These are phyloP conservation scores for Phytomonas francai DNA, from an alignment of 208 protist genomes.

Conservation along the genomic window DNA sequence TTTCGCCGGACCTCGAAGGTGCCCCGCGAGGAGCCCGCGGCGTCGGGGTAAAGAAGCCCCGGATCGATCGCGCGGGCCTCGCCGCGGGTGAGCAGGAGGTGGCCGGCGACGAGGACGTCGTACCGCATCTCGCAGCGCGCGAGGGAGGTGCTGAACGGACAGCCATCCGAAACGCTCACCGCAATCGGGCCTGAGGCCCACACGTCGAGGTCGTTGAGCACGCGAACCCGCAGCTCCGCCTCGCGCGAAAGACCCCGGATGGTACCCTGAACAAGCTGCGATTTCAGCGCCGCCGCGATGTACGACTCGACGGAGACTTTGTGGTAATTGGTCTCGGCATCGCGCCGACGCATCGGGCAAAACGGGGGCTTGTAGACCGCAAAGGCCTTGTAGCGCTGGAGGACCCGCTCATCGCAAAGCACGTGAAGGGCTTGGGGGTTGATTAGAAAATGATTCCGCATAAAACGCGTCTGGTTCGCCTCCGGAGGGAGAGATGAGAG, in stretches of 20 bases:
- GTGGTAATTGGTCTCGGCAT: constrained; percentile 70
- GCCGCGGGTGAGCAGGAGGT: constrained; percentile 29
- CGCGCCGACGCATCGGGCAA: constrained; percentile 73
- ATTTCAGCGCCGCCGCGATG: constrained; percentile 50
- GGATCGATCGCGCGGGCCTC: constrained; percentile 18
- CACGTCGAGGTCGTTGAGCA: constrained; percentile 63
- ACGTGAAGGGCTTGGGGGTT: constrained; percentile 63
- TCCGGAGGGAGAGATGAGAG: constrained; percentile 37
- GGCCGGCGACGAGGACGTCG: constrained; percentile 70
- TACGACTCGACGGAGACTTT: constrained; percentile 77
- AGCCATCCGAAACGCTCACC: constrained; percentile 41
- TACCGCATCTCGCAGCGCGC: constrained; percentile 49
- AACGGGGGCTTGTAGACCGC: constrained; percentile 86
- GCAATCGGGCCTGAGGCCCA: constrained; percentile 74
- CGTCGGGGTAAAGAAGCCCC: constrained; percentile 18
- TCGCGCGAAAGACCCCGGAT: constrained; percentile 17
- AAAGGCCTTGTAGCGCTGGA: constrained; percentile 48
- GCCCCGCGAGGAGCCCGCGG: constrained; percentile 5
- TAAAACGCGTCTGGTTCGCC: constrained; percentile 60
- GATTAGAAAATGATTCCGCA: constrained; percentile 75
- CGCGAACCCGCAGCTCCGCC: constrained; percentile 28
- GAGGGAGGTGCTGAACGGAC: constrained; percentile 37
- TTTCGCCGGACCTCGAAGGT: constrained; percentile 55
- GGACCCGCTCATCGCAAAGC: constrained; percentile 19
- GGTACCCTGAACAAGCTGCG: constrained; percentile 33